phyloP scores from a whole-genome alignment of 768 basidiomycete genomes.

The Pseudohyphozyma bogoriensis region DNA sequence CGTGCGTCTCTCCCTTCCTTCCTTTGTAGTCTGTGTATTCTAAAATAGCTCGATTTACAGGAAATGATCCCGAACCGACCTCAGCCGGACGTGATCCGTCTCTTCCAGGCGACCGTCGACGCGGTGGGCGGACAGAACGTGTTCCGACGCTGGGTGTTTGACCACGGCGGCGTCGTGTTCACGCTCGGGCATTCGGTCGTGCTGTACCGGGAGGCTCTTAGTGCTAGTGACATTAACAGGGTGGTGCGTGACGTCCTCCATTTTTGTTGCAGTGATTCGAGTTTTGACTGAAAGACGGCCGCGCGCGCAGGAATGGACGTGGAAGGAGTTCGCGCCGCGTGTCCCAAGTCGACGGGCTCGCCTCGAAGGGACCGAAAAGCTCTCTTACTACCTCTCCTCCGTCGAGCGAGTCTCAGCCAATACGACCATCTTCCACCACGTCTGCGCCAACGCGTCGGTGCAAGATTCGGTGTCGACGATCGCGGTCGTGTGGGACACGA shows the following conservation, averaged over 20 bases:
- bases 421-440: not conserved
- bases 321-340: not conserved
- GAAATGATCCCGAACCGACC: not conserved
- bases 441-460: not conserved
- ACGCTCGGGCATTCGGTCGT: not conserved
- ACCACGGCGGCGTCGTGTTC: not conserved
- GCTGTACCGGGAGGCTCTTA: not conserved
- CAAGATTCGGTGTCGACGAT: not conserved
- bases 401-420: not conserved
- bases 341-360: not conserved
- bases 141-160: not conserved
- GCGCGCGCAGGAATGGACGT: not conserved
- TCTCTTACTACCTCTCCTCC: not conserved
- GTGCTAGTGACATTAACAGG: not conserved
- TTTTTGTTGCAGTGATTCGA: not conserved
- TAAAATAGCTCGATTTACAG: no score
- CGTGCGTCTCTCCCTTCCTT: no score
- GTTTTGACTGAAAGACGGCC: no score
- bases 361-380: not conserved
- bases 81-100: not conserved
- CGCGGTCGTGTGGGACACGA: not conserved
- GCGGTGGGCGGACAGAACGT: not conserved
- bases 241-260: not conserved
- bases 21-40: no score
- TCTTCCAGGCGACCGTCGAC: not conserved